Conservation (phyloP, 306 rosid genomes). For the Notholithocarpus densiflorus region DNA sequence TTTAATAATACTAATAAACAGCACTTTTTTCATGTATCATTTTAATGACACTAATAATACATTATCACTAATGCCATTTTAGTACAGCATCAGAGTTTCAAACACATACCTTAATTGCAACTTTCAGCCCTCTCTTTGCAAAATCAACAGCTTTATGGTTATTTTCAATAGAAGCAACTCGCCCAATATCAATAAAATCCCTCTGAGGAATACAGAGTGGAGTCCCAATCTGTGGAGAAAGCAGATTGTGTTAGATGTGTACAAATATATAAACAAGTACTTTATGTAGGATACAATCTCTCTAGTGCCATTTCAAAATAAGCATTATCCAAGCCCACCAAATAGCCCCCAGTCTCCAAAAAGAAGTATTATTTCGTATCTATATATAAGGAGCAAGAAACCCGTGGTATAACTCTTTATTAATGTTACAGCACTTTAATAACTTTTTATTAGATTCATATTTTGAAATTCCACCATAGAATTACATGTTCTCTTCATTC, state of each 20-base stretch:
- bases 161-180: slow-evolving; percentile 81
- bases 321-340: background rate
- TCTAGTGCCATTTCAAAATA: background rate
- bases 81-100: background rate
- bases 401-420: too few relatives aligned
- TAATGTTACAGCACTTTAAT: too few relatives aligned
- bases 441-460: too few relatives aligned
- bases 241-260: slow-evolving; percentile 19
- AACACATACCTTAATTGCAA: slow-evolving; percentile 79
- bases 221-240: slow-evolving; percentile 72
- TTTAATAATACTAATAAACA: too few relatives aligned
- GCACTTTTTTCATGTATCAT: too few relatives aligned
- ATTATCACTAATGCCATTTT: background rate
- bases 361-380: background rate
- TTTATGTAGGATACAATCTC: background rate
- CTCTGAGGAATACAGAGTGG: slow-evolving; percentile 87
- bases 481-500: too few relatives aligned
- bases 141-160: slow-evolving; percentile 85
- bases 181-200: slow-evolving; percentile 84
- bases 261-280: slow-evolving; percentile 4
- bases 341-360: background rate
- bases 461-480: too few relatives aligned
- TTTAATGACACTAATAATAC: too few relatives aligned
- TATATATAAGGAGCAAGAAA: too few relatives aligned
- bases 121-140: slow-evolving; percentile 86